Percentiles rank a stretch among this genome's conserved stretches.
These are phyloP conservation scores for Penicillium fimorum DNA, from an alignment of 495 filamentous ascomycete genomes.

Conservation along the genomic window DNA sequence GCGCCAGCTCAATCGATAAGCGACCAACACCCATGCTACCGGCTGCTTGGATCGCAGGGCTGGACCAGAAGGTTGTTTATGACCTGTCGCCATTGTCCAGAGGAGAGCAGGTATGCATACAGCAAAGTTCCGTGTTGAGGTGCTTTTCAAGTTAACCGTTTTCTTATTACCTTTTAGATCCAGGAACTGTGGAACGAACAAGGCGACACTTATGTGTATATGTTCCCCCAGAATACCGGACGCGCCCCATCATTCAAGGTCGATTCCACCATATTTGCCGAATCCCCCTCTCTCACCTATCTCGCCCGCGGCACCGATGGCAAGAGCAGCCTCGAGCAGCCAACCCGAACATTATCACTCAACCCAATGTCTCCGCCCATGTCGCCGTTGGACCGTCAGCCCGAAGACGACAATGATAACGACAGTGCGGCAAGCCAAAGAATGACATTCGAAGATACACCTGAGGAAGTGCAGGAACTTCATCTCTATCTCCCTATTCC, in stretches of 20 bases:
- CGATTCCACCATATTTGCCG: slow-evolving; percentile 65
- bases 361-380: slow-evolving; percentile 44
- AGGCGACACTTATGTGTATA: slow-evolving; percentile 80
- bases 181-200: slow-evolving; percentile 85
- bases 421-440: slow-evolving; percentile 45
- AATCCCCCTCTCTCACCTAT: slow-evolving; percentile 66
- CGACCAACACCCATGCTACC: slow-evolving; percentile 22
- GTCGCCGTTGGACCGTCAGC: slow-evolving; percentile 32
- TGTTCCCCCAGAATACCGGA: slow-evolving; percentile 66
- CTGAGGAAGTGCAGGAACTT: slow-evolving; percentile 51
- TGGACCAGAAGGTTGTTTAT: slow-evolving; percentile 59
- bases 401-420: slow-evolving; percentile 38
- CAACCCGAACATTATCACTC: slow-evolving; percentile 41
- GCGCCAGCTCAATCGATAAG: slow-evolving; percentile 38
- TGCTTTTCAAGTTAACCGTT: neutral
- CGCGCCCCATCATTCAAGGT: slow-evolving; percentile 76
- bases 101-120: slow-evolving; percentile 57
- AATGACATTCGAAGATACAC: slow-evolving; percentile 43
- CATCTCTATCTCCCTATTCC: slow-evolving; percentile 70
- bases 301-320: slow-evolving; percentile 64
- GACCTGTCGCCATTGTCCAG: slow-evolving; percentile 55
- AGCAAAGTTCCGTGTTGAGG: neutral
- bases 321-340: slow-evolving; percentile 39
- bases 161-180: slow-evolving; percentile 47
- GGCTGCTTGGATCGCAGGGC: slow-evolving; percentile 62